Percentiles rank a stretch among this genome's conserved stretches.
Evolutionary conservation across 1,139 yeast genomes (phyloP).

Genomic region (Sugiyamaella xylanicola): DNA sequence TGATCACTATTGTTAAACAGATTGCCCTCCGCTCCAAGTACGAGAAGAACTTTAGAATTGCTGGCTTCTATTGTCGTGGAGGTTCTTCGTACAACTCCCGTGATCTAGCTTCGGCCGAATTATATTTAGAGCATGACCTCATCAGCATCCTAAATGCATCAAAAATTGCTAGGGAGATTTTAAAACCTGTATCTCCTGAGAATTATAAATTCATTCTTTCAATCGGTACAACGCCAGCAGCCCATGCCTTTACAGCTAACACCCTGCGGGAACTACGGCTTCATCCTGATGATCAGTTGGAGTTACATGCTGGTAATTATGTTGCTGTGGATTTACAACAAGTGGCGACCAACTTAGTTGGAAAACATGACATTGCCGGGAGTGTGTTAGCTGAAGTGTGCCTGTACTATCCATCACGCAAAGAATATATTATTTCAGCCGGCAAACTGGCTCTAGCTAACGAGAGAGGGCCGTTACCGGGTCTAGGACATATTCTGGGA

Average conservation of each 20-base stretch:
- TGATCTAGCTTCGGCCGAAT: constrained; percentile 50
- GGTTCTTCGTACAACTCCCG: constrained; percentile 66
- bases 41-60: constrained; percentile 49
- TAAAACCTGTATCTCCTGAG: constrained; percentile 36
- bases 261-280: constrained; percentile 30
- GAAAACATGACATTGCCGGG: constrained; percentile 52
- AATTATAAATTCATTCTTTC: constrained; percentile 47
- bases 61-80: constrained; percentile 76
- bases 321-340: constrained; percentile 74
- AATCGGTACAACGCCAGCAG: constrained; percentile 81
- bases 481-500: constrained; percentile 50
- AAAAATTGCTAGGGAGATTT: constrained; percentile 29
- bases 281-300: constrained; percentile 50
- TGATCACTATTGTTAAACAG: no score
- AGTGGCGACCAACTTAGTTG: no score
- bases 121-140: constrained; percentile 55
- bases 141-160: constrained; percentile 57
- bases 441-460: constrained; percentile 70
- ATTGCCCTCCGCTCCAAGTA: constrained; percentile 34
- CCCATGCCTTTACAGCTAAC: constrained; percentile 55
- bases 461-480: constrained; percentile 55
- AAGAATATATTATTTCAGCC: constrained; percentile 66
- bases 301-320: constrained; percentile 77
- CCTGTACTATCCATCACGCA: constrained; percentile 58
- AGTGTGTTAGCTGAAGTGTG: constrained; percentile 62